These are phyloP conservation scores for Exophiala bonariae DNA, from an alignment of 2,329 filamentous ascomycete genomes.

Conservation along the genomic window DNA sequence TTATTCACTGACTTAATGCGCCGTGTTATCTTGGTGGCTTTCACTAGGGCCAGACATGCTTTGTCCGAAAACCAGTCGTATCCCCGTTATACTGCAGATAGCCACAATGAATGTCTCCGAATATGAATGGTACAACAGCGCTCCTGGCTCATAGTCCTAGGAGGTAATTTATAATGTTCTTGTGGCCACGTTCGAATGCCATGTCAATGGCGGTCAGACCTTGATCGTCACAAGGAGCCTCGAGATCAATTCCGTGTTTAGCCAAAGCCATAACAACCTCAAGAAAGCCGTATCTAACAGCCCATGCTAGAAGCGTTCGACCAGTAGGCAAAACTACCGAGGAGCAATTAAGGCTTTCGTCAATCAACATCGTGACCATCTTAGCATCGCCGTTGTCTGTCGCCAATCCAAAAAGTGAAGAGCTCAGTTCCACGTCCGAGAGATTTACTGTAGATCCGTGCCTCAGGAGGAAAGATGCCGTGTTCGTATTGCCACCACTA, in stretches of 20 bases:
- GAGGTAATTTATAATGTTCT: background rate
- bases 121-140: too few species aligned
- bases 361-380: conserved; percentile 1
- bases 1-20: too few species aligned
- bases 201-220: conserved; percentile 2
- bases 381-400: background rate
- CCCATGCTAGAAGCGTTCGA: background rate
- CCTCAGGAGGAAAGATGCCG: too few species aligned
- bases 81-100: too few species aligned
- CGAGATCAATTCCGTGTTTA: background rate
- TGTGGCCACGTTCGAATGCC: conserved; percentile 1
- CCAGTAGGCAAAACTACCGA: background rate
- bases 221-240: conserved; percentile 1
- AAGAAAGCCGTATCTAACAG: background rate
- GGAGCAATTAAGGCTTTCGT: background rate
- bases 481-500: background rate
- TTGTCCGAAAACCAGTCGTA: too few species aligned
- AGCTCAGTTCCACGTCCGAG: background rate
- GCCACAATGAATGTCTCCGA: too few species aligned
- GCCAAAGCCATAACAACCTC: background rate
- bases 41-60: too few species aligned
- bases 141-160: too few species aligned
- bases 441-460: background rate
- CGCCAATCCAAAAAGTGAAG: background rate
- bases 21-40: too few species aligned